phyloP scores from a whole-genome alignment of 2,329 filamentous ascomycete species.

The Paecilomyces sp. region DNA sequence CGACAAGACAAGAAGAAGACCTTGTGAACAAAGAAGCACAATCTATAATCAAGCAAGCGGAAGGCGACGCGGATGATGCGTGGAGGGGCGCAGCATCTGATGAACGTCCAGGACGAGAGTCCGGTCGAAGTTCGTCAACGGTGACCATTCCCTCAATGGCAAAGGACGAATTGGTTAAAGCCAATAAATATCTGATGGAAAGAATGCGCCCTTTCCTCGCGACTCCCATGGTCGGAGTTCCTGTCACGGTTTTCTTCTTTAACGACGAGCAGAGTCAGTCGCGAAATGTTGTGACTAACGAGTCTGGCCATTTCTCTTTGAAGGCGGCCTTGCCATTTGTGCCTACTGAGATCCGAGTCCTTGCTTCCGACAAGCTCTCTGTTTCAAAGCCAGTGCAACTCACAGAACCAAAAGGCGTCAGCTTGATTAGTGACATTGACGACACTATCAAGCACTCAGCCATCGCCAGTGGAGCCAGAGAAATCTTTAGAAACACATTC shows the following conservation, averaged over 20 bases:
- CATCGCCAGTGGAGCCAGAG: constrained; percentile 76
- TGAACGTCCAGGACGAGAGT: constrained; percentile 17
- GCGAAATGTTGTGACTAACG: constrained; percentile 75
- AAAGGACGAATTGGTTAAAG: constrained; percentile 66
- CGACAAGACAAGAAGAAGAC: constrained; percentile 53
- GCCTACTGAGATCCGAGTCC: constrained; percentile 78
- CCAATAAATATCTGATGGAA: constrained; percentile 83
- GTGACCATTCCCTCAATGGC: constrained; percentile 55
- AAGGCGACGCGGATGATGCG: constrained; percentile 64
- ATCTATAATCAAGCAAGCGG: constrained; percentile 65
- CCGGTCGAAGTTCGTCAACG: constrained; percentile 29
- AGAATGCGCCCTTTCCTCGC: constrained; percentile 85
- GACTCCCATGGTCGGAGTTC: constrained; percentile 66
- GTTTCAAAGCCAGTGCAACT: constrained; percentile 70
- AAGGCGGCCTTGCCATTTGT: constrained; percentile 80
- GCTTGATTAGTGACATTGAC: constrained; percentile 94
- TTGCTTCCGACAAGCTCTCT: constrained; percentile 80
- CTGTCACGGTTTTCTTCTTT: constrained; percentile 93
- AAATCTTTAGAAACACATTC: constrained; percentile 96
- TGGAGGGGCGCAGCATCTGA: constrained; percentile 57
- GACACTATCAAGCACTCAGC: constrained; percentile 96
- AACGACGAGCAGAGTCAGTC: constrained; percentile 77
- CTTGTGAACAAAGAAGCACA: constrained; percentile 68
- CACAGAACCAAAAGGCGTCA: constrained; percentile 72
- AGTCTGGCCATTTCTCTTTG: constrained; percentile 78